Base-by-base conservation (phyloP, 371 early-diverging fungal genomes). In the Syncephalis fuscata region DNA sequence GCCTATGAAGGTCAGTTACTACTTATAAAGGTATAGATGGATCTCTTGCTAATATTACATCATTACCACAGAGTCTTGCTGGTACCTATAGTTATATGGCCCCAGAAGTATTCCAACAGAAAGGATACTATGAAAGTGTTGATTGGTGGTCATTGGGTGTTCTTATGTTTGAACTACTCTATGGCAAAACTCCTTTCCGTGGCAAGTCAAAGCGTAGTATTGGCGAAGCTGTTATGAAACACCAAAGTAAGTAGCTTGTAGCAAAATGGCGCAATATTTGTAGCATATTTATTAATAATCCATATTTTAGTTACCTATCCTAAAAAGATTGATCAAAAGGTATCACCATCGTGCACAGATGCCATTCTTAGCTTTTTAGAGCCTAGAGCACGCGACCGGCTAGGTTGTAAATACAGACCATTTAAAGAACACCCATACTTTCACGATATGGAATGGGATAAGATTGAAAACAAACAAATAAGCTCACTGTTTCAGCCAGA, bases 141-240 rank as follows among this genome's bases (percentile, higher is more conserved):
- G 99, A 99, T 71, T 94, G 95, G 88, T 99, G 99, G 99, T 88
- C 93, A 7, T 63, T 98, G 5, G 99, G 98, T 4, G 92, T 96
- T 2, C 90, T 98, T 54, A 86, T 98, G 78, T 99, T 85, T 63
- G 98, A 99, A 63, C 82, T 95, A 50, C 67, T 96, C 40, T 82
- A 89, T 38, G 97, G 97, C 0, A 92, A 91, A 48, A 88, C 92
- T 21, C 92, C 94, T 1, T 94, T 92, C 63, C 82, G 83, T 59
- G 73, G 66, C 57, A 57, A 56, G 24, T 48, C 57, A 50, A 60
- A 63, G 19, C 44, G 46, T 16, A 67, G 64, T 38, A 58, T 57
- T 44, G 49, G 53, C 14, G 68, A 69, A 25, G 65, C 68, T 48
- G 44, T 57, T 37, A 39, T 60, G 2, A 53, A 45, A 39, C 65